A percentile compares a stretch with the other conserved stretches of the same genome.
phyloP scores from a whole-genome alignment of 2,329 filamentous ascomycete species.

The Myriosclerotinia duriaeana region DNA sequence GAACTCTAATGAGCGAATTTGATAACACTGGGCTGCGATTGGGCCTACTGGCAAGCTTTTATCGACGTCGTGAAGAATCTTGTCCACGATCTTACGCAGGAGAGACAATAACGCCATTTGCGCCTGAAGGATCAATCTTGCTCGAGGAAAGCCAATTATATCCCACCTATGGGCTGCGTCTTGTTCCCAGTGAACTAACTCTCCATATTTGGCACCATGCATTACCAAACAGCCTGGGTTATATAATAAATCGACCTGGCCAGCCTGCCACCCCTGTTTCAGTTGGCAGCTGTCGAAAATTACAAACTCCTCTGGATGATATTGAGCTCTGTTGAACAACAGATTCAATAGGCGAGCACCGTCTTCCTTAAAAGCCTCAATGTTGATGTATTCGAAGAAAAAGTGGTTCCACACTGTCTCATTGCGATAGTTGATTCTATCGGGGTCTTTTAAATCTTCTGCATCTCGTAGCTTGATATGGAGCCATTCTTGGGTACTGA shows the following conservation, averaged over 20 bases:
- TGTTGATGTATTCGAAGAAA: constrained; percentile 13
- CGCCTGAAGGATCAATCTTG: constrained; percentile 19
- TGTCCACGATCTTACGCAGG: too few species aligned
- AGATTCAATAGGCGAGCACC: constrained; percentile 13
- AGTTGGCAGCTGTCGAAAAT: constrained; percentile 12
- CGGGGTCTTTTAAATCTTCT: too few species aligned
- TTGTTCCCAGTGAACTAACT: constrained; percentile 17
- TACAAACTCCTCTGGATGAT: constrained; percentile 15
- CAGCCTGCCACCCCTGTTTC: constrained; percentile 1
- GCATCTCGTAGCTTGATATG: too few species aligned
- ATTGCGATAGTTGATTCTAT: neutral
- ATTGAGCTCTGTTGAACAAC: constrained; percentile 18
- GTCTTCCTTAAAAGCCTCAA: constrained; percentile 18
- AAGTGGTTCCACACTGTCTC: neutral
- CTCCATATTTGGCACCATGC: constrained; percentile 17
- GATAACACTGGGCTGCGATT: neutral
- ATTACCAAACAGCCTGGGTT: constrained; percentile 20
- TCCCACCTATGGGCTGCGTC: constrained; percentile 3
- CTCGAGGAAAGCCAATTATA: constrained; percentile 20
- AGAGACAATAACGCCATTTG: too few species aligned
- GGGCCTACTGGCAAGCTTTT: too few species aligned
- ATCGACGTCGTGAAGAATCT: too few species aligned
- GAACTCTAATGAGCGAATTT: neutral
- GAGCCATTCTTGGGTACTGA: too few species aligned
- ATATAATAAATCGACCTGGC: constrained; percentile 6